phyloP scores from a whole-genome alignment of 306 rosid species.

The Acacia crassicarpa region DNA sequence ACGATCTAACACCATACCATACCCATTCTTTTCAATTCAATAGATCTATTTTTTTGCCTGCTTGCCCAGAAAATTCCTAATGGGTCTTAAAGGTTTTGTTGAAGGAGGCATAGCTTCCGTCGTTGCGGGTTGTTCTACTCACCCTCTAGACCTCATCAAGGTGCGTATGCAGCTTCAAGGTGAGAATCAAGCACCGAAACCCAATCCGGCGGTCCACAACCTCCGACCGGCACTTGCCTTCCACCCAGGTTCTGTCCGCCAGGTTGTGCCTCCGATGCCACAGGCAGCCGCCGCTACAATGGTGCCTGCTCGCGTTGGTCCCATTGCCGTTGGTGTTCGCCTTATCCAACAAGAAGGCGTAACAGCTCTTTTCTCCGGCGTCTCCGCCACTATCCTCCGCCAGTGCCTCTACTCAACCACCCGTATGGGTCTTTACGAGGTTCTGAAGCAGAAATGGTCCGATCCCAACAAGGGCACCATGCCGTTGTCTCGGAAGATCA shows the following conservation, averaged over 20 bases:
- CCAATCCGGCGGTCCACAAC: not conserved
- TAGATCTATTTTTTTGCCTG: not conserved
- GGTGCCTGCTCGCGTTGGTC: slow-evolving; percentile 47
- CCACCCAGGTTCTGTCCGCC: not conserved
- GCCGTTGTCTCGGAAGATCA: slow-evolving; percentile 49
- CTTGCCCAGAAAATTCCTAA: not conserved
- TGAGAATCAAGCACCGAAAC: not conserved
- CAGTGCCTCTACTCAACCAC: slow-evolving; percentile 79
- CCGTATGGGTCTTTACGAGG: slow-evolving; percentile 79
- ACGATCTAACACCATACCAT: not conserved
- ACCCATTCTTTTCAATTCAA: not conserved
- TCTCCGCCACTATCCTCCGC: slow-evolving; percentile 80
- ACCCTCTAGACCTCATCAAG: not conserved
- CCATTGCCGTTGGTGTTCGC: slow-evolving; percentile 50
- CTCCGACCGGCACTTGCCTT: not conserved
- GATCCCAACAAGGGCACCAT: slow-evolving; percentile 50
- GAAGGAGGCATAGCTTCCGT: not conserved
- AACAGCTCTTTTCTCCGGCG: slow-evolving; percentile 64
- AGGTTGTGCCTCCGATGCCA: not conserved
- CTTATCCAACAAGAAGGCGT: slow-evolving; percentile 72
- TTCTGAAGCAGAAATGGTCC: slow-evolving; percentile 66
- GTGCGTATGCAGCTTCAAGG: not conserved
- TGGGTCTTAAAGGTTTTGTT: not conserved
- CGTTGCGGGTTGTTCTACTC: not conserved
- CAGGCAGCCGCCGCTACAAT: not conserved